phyloP scores from a whole-genome alignment of 73 alveolate genomes.

The Uronychia setigera region DNA sequence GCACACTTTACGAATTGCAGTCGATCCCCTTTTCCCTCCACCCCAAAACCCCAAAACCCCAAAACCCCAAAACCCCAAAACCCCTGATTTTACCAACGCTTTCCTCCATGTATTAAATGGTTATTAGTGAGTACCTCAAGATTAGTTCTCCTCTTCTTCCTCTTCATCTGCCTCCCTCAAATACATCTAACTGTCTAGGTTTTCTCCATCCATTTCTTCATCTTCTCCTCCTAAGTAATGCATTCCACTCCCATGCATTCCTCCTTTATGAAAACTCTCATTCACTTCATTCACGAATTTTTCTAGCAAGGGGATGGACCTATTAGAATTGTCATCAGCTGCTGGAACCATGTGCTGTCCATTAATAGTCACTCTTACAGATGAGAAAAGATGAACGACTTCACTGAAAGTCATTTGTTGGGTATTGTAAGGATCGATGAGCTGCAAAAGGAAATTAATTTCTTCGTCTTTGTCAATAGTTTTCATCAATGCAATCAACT shows the following conservation, averaged over 20 bases:
- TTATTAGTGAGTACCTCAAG: no score
- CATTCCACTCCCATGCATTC: conserved; percentile 34
- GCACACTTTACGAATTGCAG: no score
- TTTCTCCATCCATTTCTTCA: conserved; percentile 9
- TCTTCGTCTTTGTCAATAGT: conserved; percentile 82
- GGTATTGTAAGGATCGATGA: conserved; percentile 95
- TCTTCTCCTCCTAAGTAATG: conserved; percentile 37
- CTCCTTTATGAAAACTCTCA: conserved; percentile 39
- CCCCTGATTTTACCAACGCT: no score
- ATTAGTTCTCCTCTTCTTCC: no score
- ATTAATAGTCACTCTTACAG: conserved; percentile 39
- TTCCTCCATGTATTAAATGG: no score
- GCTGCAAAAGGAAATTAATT: conserved; percentile 78
- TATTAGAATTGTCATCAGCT: conserved; percentile 65
- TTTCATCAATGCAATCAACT: conserved; percentile 76
- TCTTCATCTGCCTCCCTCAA: no score
- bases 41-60: no score
- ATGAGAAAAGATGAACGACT: conserved; percentile 92
- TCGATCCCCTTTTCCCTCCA: no score
- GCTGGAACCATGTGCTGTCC: conserved; percentile 71
- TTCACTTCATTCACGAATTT: conserved; percentile 53
- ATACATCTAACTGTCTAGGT: neutral
- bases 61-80: no score
- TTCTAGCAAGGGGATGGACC: conserved; percentile 64
- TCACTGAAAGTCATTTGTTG: conserved; percentile 95